These are phyloP conservation scores for Curvularia sp. DNA, from an alignment of 2,329 filamentous ascomycete genomes.

Conservation along the genomic window DNA sequence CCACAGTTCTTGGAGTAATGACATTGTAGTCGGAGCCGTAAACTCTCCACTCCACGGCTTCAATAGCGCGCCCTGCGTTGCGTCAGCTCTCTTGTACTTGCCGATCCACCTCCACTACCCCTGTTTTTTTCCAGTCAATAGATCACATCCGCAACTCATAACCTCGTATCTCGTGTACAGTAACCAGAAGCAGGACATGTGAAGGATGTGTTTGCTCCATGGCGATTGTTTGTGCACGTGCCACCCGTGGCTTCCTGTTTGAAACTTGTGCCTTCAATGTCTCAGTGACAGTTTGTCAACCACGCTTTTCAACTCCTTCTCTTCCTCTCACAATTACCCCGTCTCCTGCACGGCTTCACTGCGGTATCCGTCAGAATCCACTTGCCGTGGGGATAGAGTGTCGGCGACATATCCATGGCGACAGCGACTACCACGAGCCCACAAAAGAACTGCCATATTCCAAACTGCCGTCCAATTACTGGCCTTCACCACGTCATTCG, in stretches of 20 bases:
- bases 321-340: background rate
- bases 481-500: background rate
- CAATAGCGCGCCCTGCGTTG: background rate
- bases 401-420: background rate
- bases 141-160: background rate
- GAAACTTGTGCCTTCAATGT: background rate
- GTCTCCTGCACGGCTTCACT: background rate
- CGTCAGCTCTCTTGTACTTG: conserved; percentile 1
- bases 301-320: background rate
- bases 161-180: background rate
- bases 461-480: background rate
- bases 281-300: conserved; percentile 1
- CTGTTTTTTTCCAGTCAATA: background rate
- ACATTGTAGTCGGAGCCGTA: background rate
- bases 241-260: conserved; percentile 7
- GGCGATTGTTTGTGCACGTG: conserved; percentile 13
- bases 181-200: background rate
- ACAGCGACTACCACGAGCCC: background rate
- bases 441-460: background rate
- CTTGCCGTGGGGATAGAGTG: background rate
- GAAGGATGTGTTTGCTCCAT: background rate
- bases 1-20: background rate
- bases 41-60: background rate
- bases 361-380: background rate
- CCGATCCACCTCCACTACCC: background rate